Evolutionary conservation across 106 monocot species (phyloP).

Genomic region (Platanthera guangdongensis): DNA sequence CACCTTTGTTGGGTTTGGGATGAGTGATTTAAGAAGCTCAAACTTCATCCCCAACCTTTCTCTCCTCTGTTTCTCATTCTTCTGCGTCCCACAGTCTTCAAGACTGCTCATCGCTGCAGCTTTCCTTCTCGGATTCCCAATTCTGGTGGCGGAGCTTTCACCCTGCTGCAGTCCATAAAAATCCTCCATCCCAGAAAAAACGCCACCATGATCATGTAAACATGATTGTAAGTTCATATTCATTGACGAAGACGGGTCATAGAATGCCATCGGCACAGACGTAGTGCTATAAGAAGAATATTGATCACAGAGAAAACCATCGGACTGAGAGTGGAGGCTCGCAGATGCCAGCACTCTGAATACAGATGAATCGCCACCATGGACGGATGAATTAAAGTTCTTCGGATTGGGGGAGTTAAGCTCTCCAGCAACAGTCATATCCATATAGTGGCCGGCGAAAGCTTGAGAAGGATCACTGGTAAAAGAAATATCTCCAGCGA

Average conservation of each 20-base stretch:
- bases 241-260: conserved; percentile 6
- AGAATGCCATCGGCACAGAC: background rate
- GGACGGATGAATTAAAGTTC: background rate
- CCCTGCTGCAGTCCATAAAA: background rate
- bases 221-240: conserved; percentile 3
- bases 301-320: background rate
- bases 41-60: conserved; percentile 41
- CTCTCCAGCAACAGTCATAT: conserved; percentile 8
- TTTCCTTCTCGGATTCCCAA: conserved; percentile 5
- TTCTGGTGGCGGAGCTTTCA: conserved; percentile 4
- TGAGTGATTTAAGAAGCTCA: conserved; percentile 37
- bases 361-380: background rate
- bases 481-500: background rate
- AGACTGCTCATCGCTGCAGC: background rate
- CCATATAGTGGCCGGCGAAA: conserved; percentile 8
- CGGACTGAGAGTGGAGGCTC: background rate
- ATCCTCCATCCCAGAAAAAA: background rate
- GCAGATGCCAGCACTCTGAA: background rate
- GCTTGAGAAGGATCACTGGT: conserved; percentile 7
- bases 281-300: background rate
- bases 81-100: conserved; percentile 9
- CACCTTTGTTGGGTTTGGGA: conserved; percentile 64
- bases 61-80: conserved; percentile 66
- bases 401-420: background rate
- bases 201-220: background rate